These are phyloP conservation scores for Fusarium multiceps DNA, from an alignment of 2,329 filamentous ascomycete species.

Conservation along the genomic window DNA sequence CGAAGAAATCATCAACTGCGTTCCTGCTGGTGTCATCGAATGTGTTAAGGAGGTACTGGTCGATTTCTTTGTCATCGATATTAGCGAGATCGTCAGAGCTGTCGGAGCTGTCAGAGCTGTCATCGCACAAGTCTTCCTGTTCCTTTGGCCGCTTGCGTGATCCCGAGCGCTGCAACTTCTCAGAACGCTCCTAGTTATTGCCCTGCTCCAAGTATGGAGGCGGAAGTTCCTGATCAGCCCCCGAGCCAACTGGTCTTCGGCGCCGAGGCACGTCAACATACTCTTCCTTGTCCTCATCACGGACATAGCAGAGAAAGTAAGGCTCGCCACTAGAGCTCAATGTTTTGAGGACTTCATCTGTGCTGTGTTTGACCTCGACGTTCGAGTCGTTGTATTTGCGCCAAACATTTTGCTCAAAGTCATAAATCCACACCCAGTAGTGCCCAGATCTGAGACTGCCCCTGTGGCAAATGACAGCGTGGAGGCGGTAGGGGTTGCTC, in stretches of 20 bases:
- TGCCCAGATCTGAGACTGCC: slow-evolving; percentile 81
- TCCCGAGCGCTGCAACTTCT: background rate
- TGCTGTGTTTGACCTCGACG: slow-evolving; percentile 76
- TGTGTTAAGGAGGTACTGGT: background rate
- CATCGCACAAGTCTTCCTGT: background rate
- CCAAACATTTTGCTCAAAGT: slow-evolving; percentile 86
- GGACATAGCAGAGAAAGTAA: slow-evolving; percentile 86
- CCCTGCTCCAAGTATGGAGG: slow-evolving; percentile 31
- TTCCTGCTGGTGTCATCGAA: background rate
- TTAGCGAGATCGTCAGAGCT: background rate
- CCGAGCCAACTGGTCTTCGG: slow-evolving; percentile 28
- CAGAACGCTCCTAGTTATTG: slow-evolving; percentile 34
- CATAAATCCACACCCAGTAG: slow-evolving; percentile 97
- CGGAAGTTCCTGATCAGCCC: slow-evolving; percentile 16
- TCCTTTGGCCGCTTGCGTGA: background rate
- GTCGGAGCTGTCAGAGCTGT: background rate
- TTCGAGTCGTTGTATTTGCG: slow-evolving; percentile 92
- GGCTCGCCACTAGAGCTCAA: slow-evolving; percentile 78
- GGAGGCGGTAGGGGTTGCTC: slow-evolving; percentile 80
- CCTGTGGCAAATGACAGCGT: slow-evolving; percentile 93
- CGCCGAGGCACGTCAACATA: slow-evolving; percentile 61
- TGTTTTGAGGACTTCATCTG: slow-evolving; percentile 74
- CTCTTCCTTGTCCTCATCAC: slow-evolving; percentile 70
- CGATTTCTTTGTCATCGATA: background rate
- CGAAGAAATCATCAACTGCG: background rate